These are phyloP conservation scores for Metschnikowia corniflorae DNA, from an alignment of 805 yeast species.

Conservation along the genomic window DNA sequence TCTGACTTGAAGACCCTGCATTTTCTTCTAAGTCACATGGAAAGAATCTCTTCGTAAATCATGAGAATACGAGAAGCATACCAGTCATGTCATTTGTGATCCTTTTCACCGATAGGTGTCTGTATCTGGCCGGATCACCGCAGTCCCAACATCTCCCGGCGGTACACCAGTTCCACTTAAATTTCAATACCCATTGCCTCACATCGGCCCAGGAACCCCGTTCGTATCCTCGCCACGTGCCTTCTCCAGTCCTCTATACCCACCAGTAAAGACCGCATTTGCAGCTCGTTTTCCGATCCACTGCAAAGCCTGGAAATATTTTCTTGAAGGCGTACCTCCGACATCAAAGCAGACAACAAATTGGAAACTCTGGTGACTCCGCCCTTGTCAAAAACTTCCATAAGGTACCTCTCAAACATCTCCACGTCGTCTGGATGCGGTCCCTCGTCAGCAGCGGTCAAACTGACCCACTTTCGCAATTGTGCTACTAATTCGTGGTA, in stretches of 20 bases:
- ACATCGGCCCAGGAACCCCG: conserved; percentile 5
- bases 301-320: conserved; percentile 9
- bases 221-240: conserved; percentile 6
- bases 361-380: conserved; percentile 4
- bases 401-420: conserved; percentile 9
- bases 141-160: too few species aligned
- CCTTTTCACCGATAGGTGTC: too few species aligned
- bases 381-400: conserved; percentile 4
- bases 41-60: too few species aligned
- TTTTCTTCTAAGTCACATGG: too few species aligned
- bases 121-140: too few species aligned
- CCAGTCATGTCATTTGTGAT: too few species aligned
- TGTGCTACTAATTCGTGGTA: conserved; percentile 10
- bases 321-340: conserved; percentile 6
- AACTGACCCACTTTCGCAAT: conserved; percentile 13
- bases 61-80: too few species aligned
- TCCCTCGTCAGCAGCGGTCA: conserved; percentile 12
- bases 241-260: conserved; percentile 23
- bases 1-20: too few species aligned
- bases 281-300: neutral
- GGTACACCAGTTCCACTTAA: too few species aligned
- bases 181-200: conserved; percentile 7
- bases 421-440: conserved; percentile 18
- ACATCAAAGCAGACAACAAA: conserved; percentile 6
- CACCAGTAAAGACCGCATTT: neutral